phyloP scores from a whole-genome alignment of 805 yeast species.

The Spathaspora boniae region DNA sequence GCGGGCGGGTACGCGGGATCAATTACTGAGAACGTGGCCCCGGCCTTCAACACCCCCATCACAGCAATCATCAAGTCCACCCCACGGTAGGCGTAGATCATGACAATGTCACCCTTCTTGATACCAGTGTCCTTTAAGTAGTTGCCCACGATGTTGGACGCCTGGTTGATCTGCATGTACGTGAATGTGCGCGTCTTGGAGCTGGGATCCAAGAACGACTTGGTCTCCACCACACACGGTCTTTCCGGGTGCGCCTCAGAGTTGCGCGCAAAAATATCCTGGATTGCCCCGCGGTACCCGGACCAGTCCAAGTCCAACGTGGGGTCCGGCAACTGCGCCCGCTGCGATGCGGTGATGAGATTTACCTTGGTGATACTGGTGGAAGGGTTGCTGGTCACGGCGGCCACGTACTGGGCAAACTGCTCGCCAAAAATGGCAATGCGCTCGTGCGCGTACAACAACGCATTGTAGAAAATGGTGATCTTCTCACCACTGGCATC shows the following conservation, averaged over 20 bases:
- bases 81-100: conserved; percentile 97
- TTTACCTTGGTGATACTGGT: conserved; percentile 55
- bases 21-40: conserved; percentile 96
- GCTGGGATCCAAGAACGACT: conserved; percentile 54
- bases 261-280: conserved; percentile 87
- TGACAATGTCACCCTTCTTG: conserved; percentile 87
- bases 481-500: conserved; percentile 27
- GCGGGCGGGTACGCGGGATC: conserved; percentile 99
- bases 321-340: conserved; percentile 75
- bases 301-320: conserved; percentile 84
- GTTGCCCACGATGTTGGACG: conserved; percentile 91
- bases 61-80: conserved; percentile 96
- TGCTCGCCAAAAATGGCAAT: conserved; percentile 71
- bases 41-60: conserved; percentile 97
- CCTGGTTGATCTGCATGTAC: conserved; percentile 84
- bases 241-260: conserved; percentile 83
- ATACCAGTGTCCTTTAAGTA: conserved; percentile 79
- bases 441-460: conserved; percentile 69
- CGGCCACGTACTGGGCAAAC: conserved; percentile 48
- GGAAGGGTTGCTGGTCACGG: conserved; percentile 33
- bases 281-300: conserved; percentile 91
- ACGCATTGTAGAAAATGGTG: conserved; percentile 65
- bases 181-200: conserved; percentile 68
- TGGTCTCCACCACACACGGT: conserved; percentile 90
- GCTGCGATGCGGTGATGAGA: conserved; percentile 67